phyloP scores from a whole-genome alignment of 1,139 yeast species.

The Blastobotrys capitulatus region DNA sequence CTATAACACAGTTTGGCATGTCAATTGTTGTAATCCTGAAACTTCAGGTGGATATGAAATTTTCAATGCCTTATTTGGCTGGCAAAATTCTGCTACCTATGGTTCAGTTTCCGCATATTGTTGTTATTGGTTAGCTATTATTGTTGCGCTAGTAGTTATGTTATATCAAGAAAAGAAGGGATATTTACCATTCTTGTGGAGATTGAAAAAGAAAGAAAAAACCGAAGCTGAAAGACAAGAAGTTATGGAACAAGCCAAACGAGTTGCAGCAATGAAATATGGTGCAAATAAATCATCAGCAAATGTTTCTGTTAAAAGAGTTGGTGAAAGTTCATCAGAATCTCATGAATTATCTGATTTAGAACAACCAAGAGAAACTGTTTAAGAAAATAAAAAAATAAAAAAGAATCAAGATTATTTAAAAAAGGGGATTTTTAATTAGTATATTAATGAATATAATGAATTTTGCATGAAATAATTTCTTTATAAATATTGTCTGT shows the following conservation, averaged over 20 bases:
- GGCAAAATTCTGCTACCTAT: constrained; percentile 94
- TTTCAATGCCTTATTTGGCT: constrained; percentile 84
- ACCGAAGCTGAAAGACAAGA: constrained; percentile 28
- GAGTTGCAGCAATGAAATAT: constrained; percentile 21
- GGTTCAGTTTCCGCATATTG: constrained; percentile 82
- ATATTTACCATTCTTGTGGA: constrained; percentile 25
- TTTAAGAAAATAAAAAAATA: too few relatives aligned
- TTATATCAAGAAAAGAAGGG: constrained; percentile 54
- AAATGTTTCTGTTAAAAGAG: background rate
- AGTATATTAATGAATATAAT: too few relatives aligned
- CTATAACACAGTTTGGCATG: constrained; percentile 82
- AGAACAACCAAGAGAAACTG: background rate
- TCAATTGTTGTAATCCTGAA: constrained; percentile 91
- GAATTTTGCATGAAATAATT: too few relatives aligned
- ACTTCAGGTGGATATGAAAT: constrained; percentile 92
- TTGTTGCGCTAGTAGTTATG: constrained; percentile 42
- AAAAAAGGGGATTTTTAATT: too few relatives aligned
- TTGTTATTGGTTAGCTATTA: constrained; percentile 66
- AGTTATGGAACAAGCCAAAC: constrained; percentile 29
- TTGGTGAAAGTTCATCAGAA: background rate
- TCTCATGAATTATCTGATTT: background rate
- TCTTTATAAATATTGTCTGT: too few relatives aligned
- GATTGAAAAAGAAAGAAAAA: constrained; percentile 24
- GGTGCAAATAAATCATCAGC: constrained; percentile 5
- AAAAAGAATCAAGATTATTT: too few relatives aligned